A percentile compares a stretch with the other conserved stretches of the same genome.
Conservation (phyloP, 2,329 filamentous ascomycete species). For the Pseudogymnoascus sp. region DNA sequence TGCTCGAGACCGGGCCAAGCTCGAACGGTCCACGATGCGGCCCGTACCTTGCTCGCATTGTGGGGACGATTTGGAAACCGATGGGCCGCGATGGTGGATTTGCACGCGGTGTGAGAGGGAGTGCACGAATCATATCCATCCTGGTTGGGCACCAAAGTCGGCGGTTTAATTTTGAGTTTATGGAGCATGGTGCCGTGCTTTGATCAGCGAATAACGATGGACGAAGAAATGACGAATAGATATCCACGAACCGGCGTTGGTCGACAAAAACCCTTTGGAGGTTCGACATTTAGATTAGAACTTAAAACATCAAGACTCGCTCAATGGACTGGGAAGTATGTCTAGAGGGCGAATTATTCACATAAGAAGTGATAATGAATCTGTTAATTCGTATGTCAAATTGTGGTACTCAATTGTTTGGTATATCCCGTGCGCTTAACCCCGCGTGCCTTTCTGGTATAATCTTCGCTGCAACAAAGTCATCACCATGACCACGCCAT, state of each 20-base stretch:
- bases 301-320: neutral
- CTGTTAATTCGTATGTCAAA: neutral
- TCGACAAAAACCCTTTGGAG: neutral
- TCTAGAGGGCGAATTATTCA: neutral
- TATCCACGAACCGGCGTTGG: neutral
- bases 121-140: neutral
- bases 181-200: neutral
- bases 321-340: neutral
- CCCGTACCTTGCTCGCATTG: neutral
- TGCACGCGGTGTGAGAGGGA: neutral
- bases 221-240: neutral
- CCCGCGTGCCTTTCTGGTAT: neutral
- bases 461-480: neutral
- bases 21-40: neutral
- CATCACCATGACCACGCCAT: neutral
- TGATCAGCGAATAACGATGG: neutral
- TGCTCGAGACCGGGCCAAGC: neutral
- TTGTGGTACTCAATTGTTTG: neutral
- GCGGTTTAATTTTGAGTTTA: neutral
- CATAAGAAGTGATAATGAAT: neutral
- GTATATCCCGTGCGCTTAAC: neutral
- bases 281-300: neutral
- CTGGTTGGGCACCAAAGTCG: neutral
- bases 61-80: neutral
- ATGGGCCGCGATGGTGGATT: neutral